Percentiles rank a stretch among this genome's conserved stretches.
phyloP scores from a whole-genome alignment of 495 filamentous ascomycete genomes.

The Aspergillus steynii region DNA sequence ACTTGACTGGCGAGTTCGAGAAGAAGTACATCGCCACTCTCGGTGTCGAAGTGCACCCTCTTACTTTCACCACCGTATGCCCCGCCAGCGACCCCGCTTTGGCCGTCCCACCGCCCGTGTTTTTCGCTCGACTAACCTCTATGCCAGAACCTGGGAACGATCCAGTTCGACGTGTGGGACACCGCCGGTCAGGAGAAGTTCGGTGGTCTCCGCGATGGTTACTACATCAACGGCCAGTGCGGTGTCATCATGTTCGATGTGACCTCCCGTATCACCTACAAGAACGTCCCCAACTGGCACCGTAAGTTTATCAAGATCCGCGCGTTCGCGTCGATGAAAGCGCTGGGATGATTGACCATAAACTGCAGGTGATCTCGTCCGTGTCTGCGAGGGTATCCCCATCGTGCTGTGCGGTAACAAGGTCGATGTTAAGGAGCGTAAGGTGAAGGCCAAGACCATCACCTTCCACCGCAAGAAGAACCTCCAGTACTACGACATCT shows the following conservation, averaged over 20 bases:
- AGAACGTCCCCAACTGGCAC: slow-evolving; percentile 99
- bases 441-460: slow-evolving; percentile 99
- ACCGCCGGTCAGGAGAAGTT: slow-evolving; percentile 99
- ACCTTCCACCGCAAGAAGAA: slow-evolving; percentile 99
- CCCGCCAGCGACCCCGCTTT: slow-evolving; percentile 38
- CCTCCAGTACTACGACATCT: slow-evolving; percentile 99
- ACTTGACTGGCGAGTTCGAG: slow-evolving; percentile 99
- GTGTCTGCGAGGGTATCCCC: slow-evolving; percentile 99
- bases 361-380: slow-evolving; percentile 88
- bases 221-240: slow-evolving; percentile 99
- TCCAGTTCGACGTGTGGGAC: slow-evolving; percentile 99
- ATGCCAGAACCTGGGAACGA: slow-evolving; percentile 82
- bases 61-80: slow-evolving; percentile 89
- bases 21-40: slow-evolving; percentile 99
- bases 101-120: slow-evolving; percentile 16
- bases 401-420: slow-evolving; percentile 99
- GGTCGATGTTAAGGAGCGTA: slow-evolving; percentile 99
- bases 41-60: slow-evolving; percentile 98
- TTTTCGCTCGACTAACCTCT: slow-evolving; percentile 40
- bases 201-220: slow-evolving; percentile 98
- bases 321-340: not conserved
- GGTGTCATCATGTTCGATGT: slow-evolving; percentile 99
- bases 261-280: slow-evolving; percentile 99
- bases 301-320: slow-evolving; percentile 61
- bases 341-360: slow-evolving; percentile 14